phyloP scores from a whole-genome alignment of 805 yeast genomes.

The Starmerella powellii region DNA sequence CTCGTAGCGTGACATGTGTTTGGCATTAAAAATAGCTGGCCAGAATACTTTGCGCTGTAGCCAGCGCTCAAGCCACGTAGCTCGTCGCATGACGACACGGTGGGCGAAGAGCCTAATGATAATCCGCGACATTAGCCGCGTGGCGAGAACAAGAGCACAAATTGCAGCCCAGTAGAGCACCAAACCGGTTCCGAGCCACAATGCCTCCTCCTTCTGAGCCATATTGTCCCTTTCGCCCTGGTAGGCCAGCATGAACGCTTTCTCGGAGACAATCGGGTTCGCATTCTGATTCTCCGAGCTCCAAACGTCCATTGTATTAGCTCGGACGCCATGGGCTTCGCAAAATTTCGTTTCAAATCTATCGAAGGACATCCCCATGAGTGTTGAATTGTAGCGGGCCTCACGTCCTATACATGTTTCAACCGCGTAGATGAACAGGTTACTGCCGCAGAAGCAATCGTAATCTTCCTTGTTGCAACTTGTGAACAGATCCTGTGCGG shows the following conservation, averaged over 20 bases:
- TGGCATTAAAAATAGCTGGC: constrained; percentile 30
- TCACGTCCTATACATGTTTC: constrained; percentile 26
- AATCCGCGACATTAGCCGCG: not conserved
- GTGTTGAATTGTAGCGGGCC: constrained; percentile 18
- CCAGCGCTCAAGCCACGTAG: constrained; percentile 17
- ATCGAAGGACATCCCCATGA: constrained; percentile 27
- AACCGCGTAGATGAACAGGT: constrained; percentile 26
- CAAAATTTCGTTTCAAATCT: constrained; percentile 24
- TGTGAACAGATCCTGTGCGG: constrained; percentile 18
- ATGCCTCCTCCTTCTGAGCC: constrained; percentile 25
- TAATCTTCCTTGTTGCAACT: constrained; percentile 21
- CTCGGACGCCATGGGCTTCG: constrained; percentile 14
- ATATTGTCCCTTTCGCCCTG: constrained; percentile 18
- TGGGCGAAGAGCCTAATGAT: constrained; percentile 19
- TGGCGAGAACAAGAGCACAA: constrained; percentile 8
- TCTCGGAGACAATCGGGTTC: constrained; percentile 11
- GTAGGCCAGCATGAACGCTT: constrained; percentile 16
- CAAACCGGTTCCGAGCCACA: constrained; percentile 27
- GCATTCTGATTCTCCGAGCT: constrained; percentile 4
- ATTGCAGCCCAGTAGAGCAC: constrained; percentile 27
- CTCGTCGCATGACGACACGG: constrained; percentile 20
- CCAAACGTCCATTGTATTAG: constrained; percentile 14
- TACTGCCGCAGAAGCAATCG: constrained; percentile 26
- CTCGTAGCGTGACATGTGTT: constrained; percentile 25
- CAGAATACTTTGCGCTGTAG: constrained; percentile 26